A percentile compares a stretch with the other conserved stretches of the same genome.
phyloP scores from a whole-genome alignment of 257 asterid species.

The Apocynum venetum region DNA sequence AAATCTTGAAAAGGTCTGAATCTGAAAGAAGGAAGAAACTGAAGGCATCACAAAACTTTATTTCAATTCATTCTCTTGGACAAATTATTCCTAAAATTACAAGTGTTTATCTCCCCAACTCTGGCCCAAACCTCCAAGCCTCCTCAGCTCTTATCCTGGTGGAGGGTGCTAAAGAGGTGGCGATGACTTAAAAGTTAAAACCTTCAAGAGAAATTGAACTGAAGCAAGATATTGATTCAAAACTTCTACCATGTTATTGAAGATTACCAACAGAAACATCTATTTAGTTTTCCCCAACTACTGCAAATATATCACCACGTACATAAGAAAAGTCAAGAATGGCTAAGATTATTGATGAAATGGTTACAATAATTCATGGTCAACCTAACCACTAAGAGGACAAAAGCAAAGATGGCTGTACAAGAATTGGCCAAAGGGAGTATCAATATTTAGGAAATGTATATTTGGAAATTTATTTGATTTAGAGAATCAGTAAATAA shows the following conservation, averaged over 20 bases:
- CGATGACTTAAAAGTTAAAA: too few relatives aligned
- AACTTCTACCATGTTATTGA: not conserved
- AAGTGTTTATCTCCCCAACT: not conserved
- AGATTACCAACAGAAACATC: not conserved
- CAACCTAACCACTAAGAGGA: not conserved
- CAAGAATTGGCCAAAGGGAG: not conserved
- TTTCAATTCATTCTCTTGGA: not conserved
- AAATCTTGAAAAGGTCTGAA: not conserved
- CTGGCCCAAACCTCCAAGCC: not conserved
- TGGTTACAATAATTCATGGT: not conserved
- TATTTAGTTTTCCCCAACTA: not conserved
- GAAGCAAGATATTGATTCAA: not conserved
- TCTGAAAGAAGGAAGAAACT: not conserved
- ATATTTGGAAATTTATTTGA: not conserved
- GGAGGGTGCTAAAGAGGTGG: not conserved
- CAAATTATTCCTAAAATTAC: not conserved
- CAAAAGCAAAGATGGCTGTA: not conserved
- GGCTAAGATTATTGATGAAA: not conserved
- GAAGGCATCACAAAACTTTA: not conserved
- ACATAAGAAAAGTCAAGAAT: not conserved
- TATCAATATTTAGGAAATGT: not conserved
- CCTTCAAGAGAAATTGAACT: not conserved
- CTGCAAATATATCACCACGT: not conserved
- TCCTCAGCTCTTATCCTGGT: not conserved
- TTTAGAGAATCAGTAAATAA: not conserved